A percentile compares a stretch with the other conserved stretches of the same genome.
These are phyloP conservation scores for Yamadazyma paraphyllophila DNA, from an alignment of 805 yeast genomes.

Conservation along the genomic window DNA sequence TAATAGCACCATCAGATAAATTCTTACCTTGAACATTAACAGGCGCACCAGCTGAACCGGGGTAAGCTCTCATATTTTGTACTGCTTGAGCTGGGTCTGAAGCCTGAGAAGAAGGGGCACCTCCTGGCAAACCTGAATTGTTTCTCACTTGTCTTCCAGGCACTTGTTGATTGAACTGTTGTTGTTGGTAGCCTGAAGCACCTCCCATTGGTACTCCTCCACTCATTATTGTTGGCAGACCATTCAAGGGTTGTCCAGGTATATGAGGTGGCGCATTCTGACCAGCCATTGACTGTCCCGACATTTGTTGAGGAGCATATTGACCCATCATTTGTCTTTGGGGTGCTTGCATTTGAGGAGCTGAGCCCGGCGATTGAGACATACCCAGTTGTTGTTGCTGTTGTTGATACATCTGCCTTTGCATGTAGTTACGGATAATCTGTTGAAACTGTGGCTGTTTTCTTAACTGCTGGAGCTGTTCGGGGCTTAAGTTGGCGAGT, in stretches of 20 bases:
- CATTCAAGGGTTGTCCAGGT: background rate
- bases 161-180: slow-evolving; percentile 1
- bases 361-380: slow-evolving; percentile 14
- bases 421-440: slow-evolving; percentile 39
- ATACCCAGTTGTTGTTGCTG: slow-evolving; percentile 16
- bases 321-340: slow-evolving; percentile 5
- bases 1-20: too few relatives aligned
- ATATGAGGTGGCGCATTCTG: background rate
- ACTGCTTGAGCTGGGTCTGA: background rate
- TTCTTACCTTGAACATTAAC: background rate
- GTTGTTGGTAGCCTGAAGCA: background rate
- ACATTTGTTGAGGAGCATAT: background rate
- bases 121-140: background rate
- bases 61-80: background rate
- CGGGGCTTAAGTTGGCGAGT: slow-evolving; percentile 35
- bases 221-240: background rate
- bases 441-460: slow-evolving; percentile 44
- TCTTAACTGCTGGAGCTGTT: slow-evolving; percentile 41
- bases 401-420: slow-evolving; percentile 26
- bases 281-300: too few relatives aligned
- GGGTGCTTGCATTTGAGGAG: background rate
- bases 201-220: background rate
- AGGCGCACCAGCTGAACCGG: background rate
- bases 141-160: slow-evolving; percentile 1
- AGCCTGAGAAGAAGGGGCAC: too few relatives aligned